Conservation (phyloP, 2,329 filamentous ascomycete genomes). For the Chaetomium globosum region DNA sequence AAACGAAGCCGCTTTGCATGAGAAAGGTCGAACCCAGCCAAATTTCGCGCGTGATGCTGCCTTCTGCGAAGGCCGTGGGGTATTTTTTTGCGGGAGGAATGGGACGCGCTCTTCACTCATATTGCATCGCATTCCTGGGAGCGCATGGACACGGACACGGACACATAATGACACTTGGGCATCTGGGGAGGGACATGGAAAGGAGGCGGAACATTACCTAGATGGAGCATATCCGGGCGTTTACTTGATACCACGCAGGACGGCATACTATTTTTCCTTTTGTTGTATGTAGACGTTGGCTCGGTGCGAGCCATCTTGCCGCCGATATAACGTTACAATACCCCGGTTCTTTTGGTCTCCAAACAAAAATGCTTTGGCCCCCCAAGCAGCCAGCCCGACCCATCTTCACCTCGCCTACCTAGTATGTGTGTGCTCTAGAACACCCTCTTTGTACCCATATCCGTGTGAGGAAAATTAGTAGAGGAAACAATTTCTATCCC, state of each 20-base stretch:
- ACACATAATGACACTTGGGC: conserved; percentile 17
- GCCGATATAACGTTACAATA: background rate
- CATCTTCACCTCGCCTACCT: background rate
- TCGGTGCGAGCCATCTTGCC: background rate
- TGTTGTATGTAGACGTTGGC: conserved; percentile 22
- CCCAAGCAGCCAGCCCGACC: background rate
- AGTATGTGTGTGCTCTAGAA: too few species aligned
- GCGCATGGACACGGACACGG: conserved; percentile 25
- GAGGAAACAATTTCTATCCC: too few species aligned
- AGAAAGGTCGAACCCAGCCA: conserved; percentile 22
- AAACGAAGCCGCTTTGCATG: conserved; percentile 57
- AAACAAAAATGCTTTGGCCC: background rate
- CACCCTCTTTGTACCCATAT: too few species aligned
- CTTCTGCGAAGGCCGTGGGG: background rate
- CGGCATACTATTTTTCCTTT: conserved; percentile 17
- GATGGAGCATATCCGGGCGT: conserved; percentile 33
- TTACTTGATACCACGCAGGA: conserved; percentile 27
- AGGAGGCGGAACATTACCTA: conserved; percentile 25
- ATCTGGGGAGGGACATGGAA: conserved; percentile 15
- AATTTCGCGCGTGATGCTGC: conserved; percentile 1
- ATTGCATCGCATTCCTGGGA: conserved; percentile 25
- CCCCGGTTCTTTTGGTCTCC: background rate
- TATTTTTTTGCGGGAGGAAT: conserved; percentile 21
- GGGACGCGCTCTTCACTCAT: conserved; percentile 12
- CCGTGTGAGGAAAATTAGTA: too few species aligned